Base-by-base conservation (phyloP, 805 yeast genomes). In the Wickerhamomyces rabaulensis region DNA sequence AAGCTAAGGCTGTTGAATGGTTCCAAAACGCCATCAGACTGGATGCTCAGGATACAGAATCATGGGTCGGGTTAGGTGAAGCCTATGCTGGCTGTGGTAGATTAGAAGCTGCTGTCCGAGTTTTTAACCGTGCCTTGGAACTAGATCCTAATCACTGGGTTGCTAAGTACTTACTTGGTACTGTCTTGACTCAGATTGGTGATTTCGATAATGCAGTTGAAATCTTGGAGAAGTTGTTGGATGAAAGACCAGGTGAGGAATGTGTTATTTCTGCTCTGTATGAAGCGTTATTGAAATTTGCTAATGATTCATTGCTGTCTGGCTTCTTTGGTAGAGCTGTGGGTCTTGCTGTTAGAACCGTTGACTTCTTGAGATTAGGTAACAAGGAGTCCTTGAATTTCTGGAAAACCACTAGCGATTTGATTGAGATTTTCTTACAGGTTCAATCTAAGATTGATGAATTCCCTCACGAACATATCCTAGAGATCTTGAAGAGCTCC, bases 1-100 rank as follows among this genome's bases (percentile, higher is more conserved):
- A 80, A 52, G 80, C 79, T 1, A 81, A 80, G 46, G 95, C 99
- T 0, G 84, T 92, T 41, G 92, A 87, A 63, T 82, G 87, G 78
- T 90, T 88, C 60, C 99, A 94, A 64, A 77, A 82, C 23, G 90
- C 97, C 1, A 70, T 94, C 42, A 74, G 97, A 51, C 68, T 85
- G 52, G 70, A 81, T 39, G 69, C 84, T 0, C 52, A 59, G 44
- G 97, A 94, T 64, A 62, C 78, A 2, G 84, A 87, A 52, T 84
- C 96, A 2, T 92, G 98, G 97, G 71, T 86, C 25, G 97, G 97
- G 1, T 69, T 94, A n/a, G 99, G 99, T n/a, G 98, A 94, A 62
- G 92, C 97, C 0, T 94, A 94, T 63, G 71, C 76, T 45, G 78
- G 81, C 22, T 80, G 94, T 63, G 99, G 99, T 2, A 74, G 96